Evolutionary conservation across 441 rosid species (phyloP), one percentile per base, ranked within the genome.

Genomic region (Jatropha podagrica): DNA sequence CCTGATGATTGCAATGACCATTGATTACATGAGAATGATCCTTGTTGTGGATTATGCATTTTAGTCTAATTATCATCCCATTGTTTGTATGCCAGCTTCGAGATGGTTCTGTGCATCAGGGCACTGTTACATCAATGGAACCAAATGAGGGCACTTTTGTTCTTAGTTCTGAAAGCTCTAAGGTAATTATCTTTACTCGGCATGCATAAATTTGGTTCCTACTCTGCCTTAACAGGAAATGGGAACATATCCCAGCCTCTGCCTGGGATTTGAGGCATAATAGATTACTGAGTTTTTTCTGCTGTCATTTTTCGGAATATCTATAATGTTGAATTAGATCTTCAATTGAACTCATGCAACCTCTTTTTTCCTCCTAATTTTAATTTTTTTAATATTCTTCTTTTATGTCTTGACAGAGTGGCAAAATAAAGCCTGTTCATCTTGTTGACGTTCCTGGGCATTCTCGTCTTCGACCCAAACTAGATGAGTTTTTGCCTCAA

Each of bases 371-470:
- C 14, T 4, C 37, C 4, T 3, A 23, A 40, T 15, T 13, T 5
- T 38, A n/a, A 12, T 0, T 2, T 40, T 26, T 12, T 10, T 67
- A 56, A 17, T 5, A 18, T 49, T 4, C 38, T 38, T 46, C 46
- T 60, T 60, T 74, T 23, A 8, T 65, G 18, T 63, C 73, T 71
- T 81, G 59, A 73, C 81, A 88, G 97, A 90, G 84, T 73, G 91
- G 92, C 55, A 92, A 88, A 81, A 58, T 77, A 68, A 88, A 85
- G 79, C 97, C 93, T 76, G 87, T 93, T 65, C 98, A 89, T 86
- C 83, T 93, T 75, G 88, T 92, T 85, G 99, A 95, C 81, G 91
- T 95, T 77, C 98, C 99, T 52, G 99, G 98, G 32, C 95, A 93
- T 86, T 84, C 91, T 83, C 96, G 97, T 66, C 92, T 95, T 79